Base-by-base conservation (phyloP, 73 alveolate species). In the Effrenium voratum region DNA sequence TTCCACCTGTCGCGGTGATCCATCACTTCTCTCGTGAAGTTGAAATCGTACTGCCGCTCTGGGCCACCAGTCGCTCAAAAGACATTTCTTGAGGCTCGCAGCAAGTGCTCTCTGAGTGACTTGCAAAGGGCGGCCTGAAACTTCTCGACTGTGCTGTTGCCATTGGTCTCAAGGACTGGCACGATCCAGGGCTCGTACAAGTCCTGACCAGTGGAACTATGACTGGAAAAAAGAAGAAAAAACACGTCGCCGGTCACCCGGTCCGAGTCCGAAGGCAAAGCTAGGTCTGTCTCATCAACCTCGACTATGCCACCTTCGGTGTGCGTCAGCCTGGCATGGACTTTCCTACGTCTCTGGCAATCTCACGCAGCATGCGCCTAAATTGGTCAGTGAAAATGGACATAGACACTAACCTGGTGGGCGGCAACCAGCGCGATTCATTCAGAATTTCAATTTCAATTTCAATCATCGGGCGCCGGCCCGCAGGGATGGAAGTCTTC, bases 331-430 rank as follows among this genome's bases (percentile, higher is more conserved):
- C 93, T 82, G 38, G n/a, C 5, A 0, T n/a, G 19, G 43, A 41
- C 8, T 30, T 57, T 57, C 72, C 3, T 2, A 22, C 28, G 5
- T 57, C 68, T 57, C n/a, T 0, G 72, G 72, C 72, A 0, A 57
- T 57, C 72, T 57, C 72, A 57, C 28, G 72, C 72, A 57, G 72
- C n/a, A 5, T 32, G 79, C 1, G 93, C 93, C 93, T 84, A 79
- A 84, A 84, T 46, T 84, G 94, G 45, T 86, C 94, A 2, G 60
- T 86, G 81, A 86, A 86, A 26, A 86, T 82, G 47, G 94, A 86
- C 94, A 86, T 86, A 15, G 94, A 86, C 52, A 86, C 94, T 44
- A 84, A 63, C 93, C 93, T 84, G 43, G 68, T 73, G 43, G 0
- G 28, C n/a, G 32, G 3, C 0, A 10, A 52, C n/a, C n/a, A n/a